Conservation (phyloP, 139 green algal genomes). For the Ettlia oleoabundans region DNA sequence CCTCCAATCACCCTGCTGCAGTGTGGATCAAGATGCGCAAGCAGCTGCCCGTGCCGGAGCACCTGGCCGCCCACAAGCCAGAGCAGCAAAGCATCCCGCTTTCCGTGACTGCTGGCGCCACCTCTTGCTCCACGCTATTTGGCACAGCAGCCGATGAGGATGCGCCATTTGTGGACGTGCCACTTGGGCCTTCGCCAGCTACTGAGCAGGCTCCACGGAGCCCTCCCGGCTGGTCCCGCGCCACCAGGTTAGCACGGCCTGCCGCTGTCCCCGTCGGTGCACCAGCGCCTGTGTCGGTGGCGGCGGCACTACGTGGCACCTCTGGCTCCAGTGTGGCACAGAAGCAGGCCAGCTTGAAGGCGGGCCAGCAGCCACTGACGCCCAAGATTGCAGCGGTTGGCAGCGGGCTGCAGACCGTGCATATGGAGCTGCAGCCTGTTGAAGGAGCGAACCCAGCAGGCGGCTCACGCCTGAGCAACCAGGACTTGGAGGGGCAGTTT, state of each 20-base stretch:
- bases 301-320: not conserved
- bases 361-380: not conserved
- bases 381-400: constrained; percentile 2
- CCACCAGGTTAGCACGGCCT: not conserved
- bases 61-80: not conserved
- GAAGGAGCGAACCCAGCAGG: no score
- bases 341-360: not conserved
- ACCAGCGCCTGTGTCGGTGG: no score
- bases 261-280: not conserved
- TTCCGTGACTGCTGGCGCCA: not conserved
- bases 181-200: not conserved
- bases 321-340: not conserved
- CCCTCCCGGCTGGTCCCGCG: no score
- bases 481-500: no score
- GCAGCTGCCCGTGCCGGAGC: constrained; percentile 6
- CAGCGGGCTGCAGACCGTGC: not conserved
- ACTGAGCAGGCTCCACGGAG: not conserved
- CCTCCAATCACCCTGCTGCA: no score
- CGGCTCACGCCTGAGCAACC: no score
- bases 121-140: not conserved
- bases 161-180: not conserved
- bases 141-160: not conserved
- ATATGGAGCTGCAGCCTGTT: not conserved
- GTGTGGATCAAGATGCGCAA: constrained; percentile 40
- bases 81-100: not conserved